A percentile compares a stretch with the other conserved stretches of the same genome.
phyloP scores from a whole-genome alignment of 192 early-diverging fungal species.

The Backusella luteola region DNA sequence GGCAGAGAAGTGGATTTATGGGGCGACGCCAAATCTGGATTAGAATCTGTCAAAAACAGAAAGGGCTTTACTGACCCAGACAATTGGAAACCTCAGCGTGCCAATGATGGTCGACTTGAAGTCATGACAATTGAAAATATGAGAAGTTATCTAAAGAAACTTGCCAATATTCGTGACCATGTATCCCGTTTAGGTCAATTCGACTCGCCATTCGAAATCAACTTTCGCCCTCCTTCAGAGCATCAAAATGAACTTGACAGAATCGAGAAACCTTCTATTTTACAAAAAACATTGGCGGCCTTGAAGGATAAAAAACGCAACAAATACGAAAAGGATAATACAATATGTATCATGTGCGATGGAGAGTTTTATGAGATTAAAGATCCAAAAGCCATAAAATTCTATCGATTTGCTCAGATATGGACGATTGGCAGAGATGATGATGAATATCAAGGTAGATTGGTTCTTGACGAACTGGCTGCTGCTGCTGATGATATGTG shows the following conservation, averaged over 20 bases:
- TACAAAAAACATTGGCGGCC: slow-evolving; percentile 2
- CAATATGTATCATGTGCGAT: slow-evolving; percentile 73
- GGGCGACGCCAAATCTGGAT: slow-evolving; percentile 48
- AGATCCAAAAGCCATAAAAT: slow-evolving; percentile 54
- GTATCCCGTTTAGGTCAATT: slow-evolving; percentile 70
- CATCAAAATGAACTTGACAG: slow-evolving; percentile 19
- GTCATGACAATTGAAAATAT: slow-evolving; percentile 61
- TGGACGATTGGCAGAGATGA: slow-evolving; percentile 55
- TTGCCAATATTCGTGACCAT: slow-evolving; percentile 47
- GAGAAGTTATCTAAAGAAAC: slow-evolving; percentile 63
- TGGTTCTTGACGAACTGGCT: slow-evolving; percentile 25
- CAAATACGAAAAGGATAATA: slow-evolving; percentile 35
- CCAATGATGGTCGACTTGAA: slow-evolving; percentile 68
- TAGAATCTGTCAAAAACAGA: slow-evolving; percentile 42
- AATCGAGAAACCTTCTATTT: slow-evolving; percentile 27
- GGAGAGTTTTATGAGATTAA: slow-evolving; percentile 76
- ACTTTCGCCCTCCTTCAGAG: slow-evolving; percentile 46
- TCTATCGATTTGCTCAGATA: slow-evolving; percentile 64
- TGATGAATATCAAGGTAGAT: slow-evolving; percentile 15
- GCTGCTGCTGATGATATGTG: background rate
- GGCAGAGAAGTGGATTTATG: slow-evolving; percentile 72
- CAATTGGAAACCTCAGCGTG: slow-evolving; percentile 65
- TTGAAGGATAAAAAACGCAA: slow-evolving; percentile 23
- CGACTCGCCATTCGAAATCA: slow-evolving; percentile 48
- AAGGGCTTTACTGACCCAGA: slow-evolving; percentile 49